Base-by-base conservation (phyloP, 352 stramenopile genomes). In the Pythium phragmitis region DNA sequence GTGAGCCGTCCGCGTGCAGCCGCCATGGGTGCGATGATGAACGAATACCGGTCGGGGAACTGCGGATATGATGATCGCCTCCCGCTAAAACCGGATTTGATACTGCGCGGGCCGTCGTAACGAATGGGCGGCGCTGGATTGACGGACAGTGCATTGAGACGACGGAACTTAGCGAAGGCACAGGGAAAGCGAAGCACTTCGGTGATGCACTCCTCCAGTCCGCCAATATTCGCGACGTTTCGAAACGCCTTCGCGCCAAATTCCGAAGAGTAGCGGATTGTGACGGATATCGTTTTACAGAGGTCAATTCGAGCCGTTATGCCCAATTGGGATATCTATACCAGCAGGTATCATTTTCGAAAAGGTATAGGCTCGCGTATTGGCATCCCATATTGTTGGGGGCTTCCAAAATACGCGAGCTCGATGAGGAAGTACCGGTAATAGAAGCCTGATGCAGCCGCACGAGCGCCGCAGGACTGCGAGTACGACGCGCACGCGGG, bases 161-260 rank as follows among this genome's bases (percentile, higher is more conserved):
- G 39, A 21, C 19, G 39, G 11, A 46, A 2, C 3, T 6, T 4
- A 7, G 5, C 4, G 19, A 46, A 12, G 16, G 17, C 39, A 46
- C 3, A 2, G 26, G 26, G 26, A 30, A 30, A 30, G 26, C 26
- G 26, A 30, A 30, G 26, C 4, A 30, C 26, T 5, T 21, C 0
- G 39, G 9, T 9, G 39, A n/a, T 50, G 17, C 42, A 47, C 17
- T 47, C 17, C 17, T 48, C 26, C 59, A 59, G 54, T 53, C 34
- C 34, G 34, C 34, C 11, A 13, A 39, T 12, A 39, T 59, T 59
- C 6, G 34, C 28, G 49, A 21, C 60, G 60, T 67, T 67, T 67
- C 60, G 42, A 56, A 67, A 67, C 60, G 60, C 34, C 43, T 30
- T 67, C 30, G 60, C 51, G 50, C 41, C 41, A 56, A 60, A 19